Evolutionary conservation across 805 yeast species (phyloP).

Genomic region (Lipomyces anomalus): DNA sequence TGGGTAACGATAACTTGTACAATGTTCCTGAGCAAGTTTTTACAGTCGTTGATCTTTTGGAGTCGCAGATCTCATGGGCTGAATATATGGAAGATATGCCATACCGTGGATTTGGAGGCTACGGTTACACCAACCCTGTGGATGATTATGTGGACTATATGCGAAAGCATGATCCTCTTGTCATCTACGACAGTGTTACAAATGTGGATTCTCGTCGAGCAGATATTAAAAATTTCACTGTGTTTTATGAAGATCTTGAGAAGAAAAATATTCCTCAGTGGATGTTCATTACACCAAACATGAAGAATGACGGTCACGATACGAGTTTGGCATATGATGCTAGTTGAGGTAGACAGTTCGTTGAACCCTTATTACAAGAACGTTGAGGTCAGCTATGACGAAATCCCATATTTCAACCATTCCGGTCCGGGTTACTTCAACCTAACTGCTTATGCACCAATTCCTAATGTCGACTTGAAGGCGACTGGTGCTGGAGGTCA

Average conservation of each 20-base stretch:
- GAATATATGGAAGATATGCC: constrained; percentile 49
- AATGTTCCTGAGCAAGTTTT: too few species aligned
- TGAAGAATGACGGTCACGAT: constrained; percentile 48
- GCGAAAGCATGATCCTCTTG: constrained; percentile 47
- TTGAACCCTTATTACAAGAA: constrained; percentile 40
- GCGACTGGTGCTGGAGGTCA: too few species aligned
- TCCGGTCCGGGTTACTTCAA: too few species aligned
- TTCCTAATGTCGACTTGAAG: too few species aligned
- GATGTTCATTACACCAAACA: constrained; percentile 47
- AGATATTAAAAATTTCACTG: too few species aligned
- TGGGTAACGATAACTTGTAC: too few species aligned
- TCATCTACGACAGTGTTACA: constrained; percentile 39
- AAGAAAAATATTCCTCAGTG: constrained; percentile 43
- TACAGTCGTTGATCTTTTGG: constrained; percentile 43
- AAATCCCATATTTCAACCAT: too few species aligned
- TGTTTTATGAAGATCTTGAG: too few species aligned
- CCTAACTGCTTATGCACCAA: too few species aligned
- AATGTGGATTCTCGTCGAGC: too few species aligned
- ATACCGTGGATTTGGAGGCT: constrained; percentile 46
- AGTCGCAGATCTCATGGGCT: constrained; percentile 45
- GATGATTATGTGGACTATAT: constrained; percentile 42
- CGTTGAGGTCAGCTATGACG: too few species aligned
- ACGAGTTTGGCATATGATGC: constrained; percentile 42
- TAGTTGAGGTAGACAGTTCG: constrained; percentile 40
- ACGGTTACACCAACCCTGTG: constrained; percentile 39